Base-by-base conservation (phyloP, 139 green algal species). In the Auxenochlorella protothecoides region DNA sequence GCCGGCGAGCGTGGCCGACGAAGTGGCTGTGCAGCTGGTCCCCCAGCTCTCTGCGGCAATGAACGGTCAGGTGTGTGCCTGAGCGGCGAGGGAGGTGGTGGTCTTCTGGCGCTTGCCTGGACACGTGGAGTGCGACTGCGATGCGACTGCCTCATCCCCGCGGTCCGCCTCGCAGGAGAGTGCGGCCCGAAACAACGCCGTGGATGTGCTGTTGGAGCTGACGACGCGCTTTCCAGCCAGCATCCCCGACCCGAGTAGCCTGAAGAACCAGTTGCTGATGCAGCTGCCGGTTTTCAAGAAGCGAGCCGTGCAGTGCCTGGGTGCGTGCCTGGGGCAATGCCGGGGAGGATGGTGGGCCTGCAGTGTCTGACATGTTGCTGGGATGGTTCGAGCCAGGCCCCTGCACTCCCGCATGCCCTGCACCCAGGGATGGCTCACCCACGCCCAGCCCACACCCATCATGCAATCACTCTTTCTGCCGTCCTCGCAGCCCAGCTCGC, bases 261-360 rank as follows among this genome's bases (percentile, higher is more conserved):
- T 96, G 6, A 79, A 78, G 15, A 74, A 75, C 14, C 70, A 68
- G 9, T 79, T 97, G 59, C 75, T 96, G 68, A 72, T 72, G 3
- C 76, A 88, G 63, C 80, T 98, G 60, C 27, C 27, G 27, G 27
- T 44, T 0, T 44, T 44, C 27, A 44, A 44, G 87, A 87, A 9
- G 84, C 87, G 53, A 63, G 16, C 10, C 76, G 82, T 2, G 69
- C 82, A 85, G 44, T 86, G 81, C 69, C 75, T 89, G n/a, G 81
- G 85, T 91, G 74, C 55, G 83, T 54, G 70, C 76, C 27, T 44
- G 27, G 27, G 27, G 27, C 27, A 1, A 44, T 44, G 27, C 27
- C 27, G 27, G 27, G 27, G 27, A 44, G 27, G 0, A 44, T 44
- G 27, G 27, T 44, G 27, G 27, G 27, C 27, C 27, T 44, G 27